A percentile compares a stretch with the other conserved stretches of the same genome.
Evolutionary conservation across 2,329 filamentous ascomycete genomes (phyloP).

Genomic region (Colletotrichum orbiculare): DNA sequence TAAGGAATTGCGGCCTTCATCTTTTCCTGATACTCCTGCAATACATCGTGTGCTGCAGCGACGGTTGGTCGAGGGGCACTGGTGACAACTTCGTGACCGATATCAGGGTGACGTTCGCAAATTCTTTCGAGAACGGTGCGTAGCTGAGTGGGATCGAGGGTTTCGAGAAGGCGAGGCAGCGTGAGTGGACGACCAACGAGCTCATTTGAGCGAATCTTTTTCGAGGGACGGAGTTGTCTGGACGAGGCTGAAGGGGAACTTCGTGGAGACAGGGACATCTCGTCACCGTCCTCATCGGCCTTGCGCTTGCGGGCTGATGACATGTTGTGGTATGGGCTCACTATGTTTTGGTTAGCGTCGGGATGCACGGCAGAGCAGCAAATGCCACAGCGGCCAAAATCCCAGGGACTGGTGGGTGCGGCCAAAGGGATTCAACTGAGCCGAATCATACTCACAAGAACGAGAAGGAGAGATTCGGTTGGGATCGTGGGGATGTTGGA

Average conservation of each 20-base stretch:
- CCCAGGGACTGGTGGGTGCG: background rate
- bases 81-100: slow-evolving; percentile 85
- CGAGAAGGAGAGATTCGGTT: slow-evolving; percentile 65
- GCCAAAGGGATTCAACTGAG: slow-evolving; percentile 38
- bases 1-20: slow-evolving; percentile 87
- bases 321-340: slow-evolving; percentile 63
- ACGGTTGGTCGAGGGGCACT: slow-evolving; percentile 90
- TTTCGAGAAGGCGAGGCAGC: slow-evolving; percentile 86
- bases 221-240: slow-evolving; percentile 75
- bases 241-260: slow-evolving; percentile 81
- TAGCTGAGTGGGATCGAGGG: slow-evolving; percentile 86
- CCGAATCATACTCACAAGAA: slow-evolving; percentile 59
- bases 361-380: slow-evolving; percentile 27
- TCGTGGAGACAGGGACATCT: slow-evolving; percentile 90
- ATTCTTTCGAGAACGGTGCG: slow-evolving; percentile 89
- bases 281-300: slow-evolving; percentile 83
- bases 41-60: slow-evolving; percentile 80
- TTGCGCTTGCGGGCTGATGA: slow-evolving; percentile 79
- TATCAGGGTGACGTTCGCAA: slow-evolving; percentile 88
- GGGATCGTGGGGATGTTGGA: slow-evolving; percentile 69
- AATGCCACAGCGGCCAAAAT: background rate
- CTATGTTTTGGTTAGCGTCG: slow-evolving; percentile 32
- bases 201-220: slow-evolving; percentile 73
- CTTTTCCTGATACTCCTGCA: slow-evolving; percentile 82
- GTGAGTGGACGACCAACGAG: slow-evolving; percentile 67